phyloP scores from a whole-genome alignment of 345 rosid species.

The Acer campestre region DNA sequence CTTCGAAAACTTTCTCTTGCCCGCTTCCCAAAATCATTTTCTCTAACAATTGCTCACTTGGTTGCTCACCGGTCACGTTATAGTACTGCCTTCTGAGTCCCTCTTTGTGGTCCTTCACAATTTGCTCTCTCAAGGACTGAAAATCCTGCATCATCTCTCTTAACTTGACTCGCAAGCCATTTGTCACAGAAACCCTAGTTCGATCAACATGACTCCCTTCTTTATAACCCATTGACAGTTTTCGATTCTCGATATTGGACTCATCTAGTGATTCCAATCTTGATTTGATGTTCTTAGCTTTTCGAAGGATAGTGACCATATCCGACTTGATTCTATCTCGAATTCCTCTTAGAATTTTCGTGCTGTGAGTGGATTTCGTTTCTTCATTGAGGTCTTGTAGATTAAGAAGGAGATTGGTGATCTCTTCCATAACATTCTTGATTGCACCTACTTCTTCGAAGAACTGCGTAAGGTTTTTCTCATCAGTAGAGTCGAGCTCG shows the following conservation, averaged over 20 bases:
- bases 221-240: conserved; percentile 18
- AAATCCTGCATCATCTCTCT: conserved; percentile 34
- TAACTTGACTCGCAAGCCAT: conserved; percentile 28
- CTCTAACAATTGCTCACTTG: conserved; percentile 28
- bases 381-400: conserved; percentile 29
- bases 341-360: conserved; percentile 25
- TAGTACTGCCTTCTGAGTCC: conserved; percentile 27
- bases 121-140: conserved; percentile 28
- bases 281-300: conserved; percentile 32
- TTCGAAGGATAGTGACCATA: conserved; percentile 30
- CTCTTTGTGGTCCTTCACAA: conserved; percentile 27
- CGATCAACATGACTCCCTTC: conserved; percentile 36
- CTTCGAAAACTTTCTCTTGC: conserved; percentile 26
- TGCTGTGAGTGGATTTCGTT: conserved; percentile 26
- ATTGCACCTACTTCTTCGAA: conserved; percentile 24
- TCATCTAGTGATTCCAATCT: conserved; percentile 30
- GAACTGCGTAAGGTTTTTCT: conserved; percentile 22
- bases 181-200: conserved; percentile 28
- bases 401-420: conserved; percentile 27
- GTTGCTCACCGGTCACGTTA: conserved; percentile 24
- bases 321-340: conserved; percentile 32
- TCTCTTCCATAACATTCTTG: conserved; percentile 31
- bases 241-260: conserved; percentile 21
- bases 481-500: conserved; percentile 16
- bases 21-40: conserved; percentile 26